Evolutionary conservation across 176 grass and related monocot genomes (phyloP), one percentile per base, ranked within the genome.

Genomic region (Oryza nivara): DNA sequence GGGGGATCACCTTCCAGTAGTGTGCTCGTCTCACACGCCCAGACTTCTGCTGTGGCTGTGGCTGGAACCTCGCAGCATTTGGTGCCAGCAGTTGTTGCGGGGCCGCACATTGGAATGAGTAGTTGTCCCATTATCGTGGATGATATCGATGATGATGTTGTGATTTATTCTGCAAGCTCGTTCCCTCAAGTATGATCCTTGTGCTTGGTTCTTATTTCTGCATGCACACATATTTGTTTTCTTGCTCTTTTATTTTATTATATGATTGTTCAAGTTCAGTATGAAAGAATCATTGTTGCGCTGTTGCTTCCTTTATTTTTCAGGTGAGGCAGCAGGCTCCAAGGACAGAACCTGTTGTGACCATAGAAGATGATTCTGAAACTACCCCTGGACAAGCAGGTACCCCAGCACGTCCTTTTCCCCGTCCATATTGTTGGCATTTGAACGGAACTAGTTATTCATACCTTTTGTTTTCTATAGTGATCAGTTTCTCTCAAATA

Each of bases 361-460:
- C 96, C 84, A 85, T 99, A 72, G 97, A 99, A 89, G 97, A 94
- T 80, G 97, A 99, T 79, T 74, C 89, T 56, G 93, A 96, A 79
- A 74, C 85, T 79, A 84, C 22, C 76, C 41, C 64, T 66, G 85
- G 85, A 71, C 72, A 41, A 69, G 48, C 91, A 99, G 97, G 97
- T 92, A 49, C 84, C 40, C 22, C 49, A 51, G 68, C 67, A 74
- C 22, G 12, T 79, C 72, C 77, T 48, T 25, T 83, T 72, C 63
- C 22, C 56, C 70, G 2, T 63, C 46, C 35, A 68, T 48, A 73
- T 13, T n/a, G 14, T 69, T 69, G 69, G 45, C 32, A 73, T 73
- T 40, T 43, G n/a, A 72, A 51, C 68, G 16, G 43, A 81, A 78
- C 28, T 20, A 60, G 66, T 11, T 47, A 43, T 48, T 47, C 30